A percentile compares a stretch with the other conserved stretches of the same genome.
Evolutionary conservation across 192 early-diverging fungal species (phyloP).

Genomic region (Coemansia sp.): DNA sequence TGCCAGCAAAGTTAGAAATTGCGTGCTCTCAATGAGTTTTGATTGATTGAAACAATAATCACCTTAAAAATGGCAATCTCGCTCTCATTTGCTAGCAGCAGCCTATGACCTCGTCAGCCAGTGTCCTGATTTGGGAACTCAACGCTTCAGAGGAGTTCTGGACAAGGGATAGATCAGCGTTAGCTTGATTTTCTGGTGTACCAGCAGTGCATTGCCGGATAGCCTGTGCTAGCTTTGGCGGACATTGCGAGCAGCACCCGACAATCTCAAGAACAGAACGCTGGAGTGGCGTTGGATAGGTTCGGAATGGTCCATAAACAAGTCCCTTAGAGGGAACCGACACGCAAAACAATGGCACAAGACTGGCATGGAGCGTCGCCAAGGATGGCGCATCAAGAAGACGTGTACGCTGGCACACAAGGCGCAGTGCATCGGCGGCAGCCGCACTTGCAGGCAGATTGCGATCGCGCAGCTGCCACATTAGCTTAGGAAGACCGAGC

Average conservation of each 20-base stretch:
- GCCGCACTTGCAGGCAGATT: constrained; percentile 36
- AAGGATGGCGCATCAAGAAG: constrained; percentile 20
- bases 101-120: constrained; percentile 13
- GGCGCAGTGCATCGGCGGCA: constrained; percentile 27
- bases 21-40: too few species aligned
- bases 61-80: too few species aligned
- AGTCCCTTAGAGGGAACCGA: constrained; percentile 38
- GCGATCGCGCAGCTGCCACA: constrained; percentile 51
- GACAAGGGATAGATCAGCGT: neutral
- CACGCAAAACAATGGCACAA: constrained; percentile 48
- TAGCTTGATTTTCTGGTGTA: neutral
- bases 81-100: neutral
- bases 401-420: constrained; percentile 40
- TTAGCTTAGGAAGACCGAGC: constrained; percentile 39
- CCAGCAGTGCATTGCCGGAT: constrained; percentile 16
- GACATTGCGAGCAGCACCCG: constrained; percentile 20
- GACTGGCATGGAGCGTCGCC: constrained; percentile 29
- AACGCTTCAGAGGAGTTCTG: neutral
- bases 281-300: constrained; percentile 32
- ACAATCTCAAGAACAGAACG: constrained; percentile 34
- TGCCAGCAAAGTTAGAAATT: too few species aligned
- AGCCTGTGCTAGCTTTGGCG: constrained; percentile 22
- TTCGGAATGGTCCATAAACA: constrained; percentile 43
- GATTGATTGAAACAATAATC: too few species aligned
- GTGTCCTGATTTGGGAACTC: neutral